Evolutionary conservation across 2,329 filamentous ascomycete species (phyloP), one percentile per base, ranked within the genome.

Genomic region (Dothistroma pini): DNA sequence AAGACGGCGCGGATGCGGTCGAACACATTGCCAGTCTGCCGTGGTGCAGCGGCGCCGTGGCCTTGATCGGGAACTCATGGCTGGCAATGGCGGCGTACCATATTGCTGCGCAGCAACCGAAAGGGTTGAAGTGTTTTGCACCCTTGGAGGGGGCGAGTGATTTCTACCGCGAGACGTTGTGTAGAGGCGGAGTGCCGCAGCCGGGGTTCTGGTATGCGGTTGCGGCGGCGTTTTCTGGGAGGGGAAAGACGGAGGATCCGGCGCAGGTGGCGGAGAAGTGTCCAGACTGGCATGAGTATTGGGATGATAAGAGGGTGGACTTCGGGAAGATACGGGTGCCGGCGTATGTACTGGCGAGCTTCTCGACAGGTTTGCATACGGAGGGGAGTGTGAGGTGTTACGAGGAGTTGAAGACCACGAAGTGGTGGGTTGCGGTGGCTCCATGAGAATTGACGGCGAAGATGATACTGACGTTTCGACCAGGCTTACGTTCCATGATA

Each of bases 121-220:
- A 78, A 0, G 71, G 68, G 8, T 70, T 81, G 4, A 73, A 72
- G 25, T 74, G 74, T 0, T 78, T 81, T 49, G 78, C 77, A 1
- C 81, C 72, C 48, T 79, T 78, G 78, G 80, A 83, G 66, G 79
- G 77, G 12, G 75, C 68, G 21, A 73, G 74, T 0, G 80, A 82
- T 61, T 62, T 81, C 1, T 82, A 78, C 63, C 75, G 79, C 3
- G 79, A 82, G 62, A 75, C 78, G 38, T 77, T 80, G 62, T 74
- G 71, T 41, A 74, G 79, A 1, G 79, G 80, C 12, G 78, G 79
- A 4, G 57, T 62, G 14, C 41, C 16, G 41, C 41, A 19, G 14
- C 14, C 41, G 4, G 9, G 9, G 16, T 44, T 44, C 41, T 44
- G 41, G 41, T 44, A 44, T 44, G 41, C 41, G 14, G 16, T 44